Percentiles rank a stretch among this genome's conserved stretches.
These are phyloP conservation scores for Pinus albicaulis DNA, from an alignment of 75 land plant genomes.

Conservation along the genomic window DNA sequence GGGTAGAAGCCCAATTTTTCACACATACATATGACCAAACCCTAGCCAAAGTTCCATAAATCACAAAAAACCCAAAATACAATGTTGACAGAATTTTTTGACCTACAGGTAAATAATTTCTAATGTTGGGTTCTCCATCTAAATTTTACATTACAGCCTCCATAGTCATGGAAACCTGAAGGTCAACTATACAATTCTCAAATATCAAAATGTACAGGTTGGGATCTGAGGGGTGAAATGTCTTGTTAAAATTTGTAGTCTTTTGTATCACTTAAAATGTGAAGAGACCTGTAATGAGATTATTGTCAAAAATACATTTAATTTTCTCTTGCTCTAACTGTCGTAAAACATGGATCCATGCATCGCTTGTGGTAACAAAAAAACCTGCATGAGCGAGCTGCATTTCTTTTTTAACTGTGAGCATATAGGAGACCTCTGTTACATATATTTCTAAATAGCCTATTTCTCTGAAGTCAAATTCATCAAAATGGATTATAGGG, in stretches of 20 bases:
- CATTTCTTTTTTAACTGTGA: constrained; percentile 3
- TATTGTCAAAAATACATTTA: neutral
- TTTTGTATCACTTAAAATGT: neutral
- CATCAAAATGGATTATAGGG: neutral
- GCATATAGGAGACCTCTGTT: neutral
- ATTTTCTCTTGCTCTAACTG: constrained; percentile 9
- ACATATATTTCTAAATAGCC: neutral
- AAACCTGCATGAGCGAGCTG: neutral
- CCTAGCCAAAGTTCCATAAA: constrained; percentile 14
- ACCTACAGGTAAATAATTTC: constrained; percentile 25
- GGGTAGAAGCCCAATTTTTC: constrained; percentile 14
- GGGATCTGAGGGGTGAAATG: neutral
- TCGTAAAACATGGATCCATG: neutral
- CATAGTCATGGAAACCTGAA: constrained; percentile 8
- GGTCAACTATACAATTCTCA: neutral
- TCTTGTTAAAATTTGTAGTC: neutral
- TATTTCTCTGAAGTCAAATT: neutral
- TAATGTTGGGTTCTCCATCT: neutral
- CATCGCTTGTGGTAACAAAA: neutral
- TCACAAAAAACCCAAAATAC: constrained; percentile 24
- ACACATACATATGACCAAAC: constrained; percentile 20
- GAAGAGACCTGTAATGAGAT: neutral
- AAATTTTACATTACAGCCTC: neutral
- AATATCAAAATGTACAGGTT: constrained; percentile 2
- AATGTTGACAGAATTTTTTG: constrained; percentile 29